phyloP scores from a whole-genome alignment of 352 stramenopile genomes.

The Nothophytophthora sp. region DNA sequence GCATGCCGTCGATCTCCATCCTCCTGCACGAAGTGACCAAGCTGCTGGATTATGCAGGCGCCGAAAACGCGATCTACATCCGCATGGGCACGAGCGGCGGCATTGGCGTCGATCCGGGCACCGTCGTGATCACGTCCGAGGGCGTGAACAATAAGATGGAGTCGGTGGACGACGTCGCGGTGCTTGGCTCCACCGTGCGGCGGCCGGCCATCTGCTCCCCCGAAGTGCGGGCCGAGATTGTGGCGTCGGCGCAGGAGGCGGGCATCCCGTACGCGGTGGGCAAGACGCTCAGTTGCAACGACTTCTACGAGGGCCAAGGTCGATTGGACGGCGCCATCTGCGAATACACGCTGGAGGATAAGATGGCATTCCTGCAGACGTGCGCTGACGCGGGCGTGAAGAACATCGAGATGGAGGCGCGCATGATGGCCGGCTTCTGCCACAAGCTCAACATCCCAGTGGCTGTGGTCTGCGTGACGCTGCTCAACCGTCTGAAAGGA shows the following conservation, averaged over 20 bases:
- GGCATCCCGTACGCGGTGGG: conserved; percentile 58
- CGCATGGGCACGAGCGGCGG: conserved; percentile 84
- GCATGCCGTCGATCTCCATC: conserved; percentile 81
- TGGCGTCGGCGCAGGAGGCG: conserved; percentile 44
- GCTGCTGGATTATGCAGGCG: conserved; percentile 75
- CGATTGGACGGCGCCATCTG: conserved; percentile 83
- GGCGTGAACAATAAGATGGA: conserved; percentile 84
- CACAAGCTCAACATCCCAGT: conserved; percentile 80
- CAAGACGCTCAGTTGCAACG: conserved; percentile 86
- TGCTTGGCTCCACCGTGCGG: conserved; percentile 53
- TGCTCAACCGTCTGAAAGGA: conserved; percentile 79
- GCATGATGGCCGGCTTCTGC: conserved; percentile 72
- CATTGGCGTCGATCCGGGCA: conserved; percentile 73
- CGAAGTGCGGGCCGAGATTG: conserved; percentile 60
- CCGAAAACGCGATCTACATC: conserved; percentile 59
- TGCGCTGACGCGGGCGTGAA: conserved; percentile 55
- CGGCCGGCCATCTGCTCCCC: conserved; percentile 59
- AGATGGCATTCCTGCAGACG: conserved; percentile 68
- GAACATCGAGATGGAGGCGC: conserved; percentile 89
- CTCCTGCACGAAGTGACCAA: conserved; percentile 85
- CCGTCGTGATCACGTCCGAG: conserved; percentile 82
- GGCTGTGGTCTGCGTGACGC: conserved; percentile 69
- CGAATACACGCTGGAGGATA: conserved; percentile 79
- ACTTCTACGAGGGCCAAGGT: conserved; percentile 86
- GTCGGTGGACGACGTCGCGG: conserved; percentile 60